These are phyloP conservation scores for Acer saccharum DNA, from an alignment of 345 rosid genomes.

Conservation along the genomic window DNA sequence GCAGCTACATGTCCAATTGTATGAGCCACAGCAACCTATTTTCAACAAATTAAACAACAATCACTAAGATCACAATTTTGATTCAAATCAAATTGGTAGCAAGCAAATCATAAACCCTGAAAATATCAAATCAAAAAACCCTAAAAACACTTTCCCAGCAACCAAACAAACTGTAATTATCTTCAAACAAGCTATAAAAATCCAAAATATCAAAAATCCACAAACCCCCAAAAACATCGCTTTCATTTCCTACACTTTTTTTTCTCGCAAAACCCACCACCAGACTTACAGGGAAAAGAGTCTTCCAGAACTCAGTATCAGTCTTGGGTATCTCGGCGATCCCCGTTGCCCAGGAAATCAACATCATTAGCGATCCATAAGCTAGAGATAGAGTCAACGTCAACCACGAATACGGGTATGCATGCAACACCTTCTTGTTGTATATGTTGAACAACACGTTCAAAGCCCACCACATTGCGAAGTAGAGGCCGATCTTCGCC, in stretches of 20 bases:
- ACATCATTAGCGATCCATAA: conserved; percentile 93
- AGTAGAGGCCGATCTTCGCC: conserved; percentile 81
- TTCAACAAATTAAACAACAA: conserved; percentile 13
- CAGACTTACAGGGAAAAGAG: conserved; percentile 83
- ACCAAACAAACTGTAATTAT: conserved; percentile 46
- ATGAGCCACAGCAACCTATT: conserved; percentile 97
- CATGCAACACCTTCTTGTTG: conserved; percentile 97
- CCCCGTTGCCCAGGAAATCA: conserved; percentile 88
- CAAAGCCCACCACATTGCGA: conserved; percentile 98
- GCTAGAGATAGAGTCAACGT: conserved; percentile 95
- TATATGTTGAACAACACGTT: conserved; percentile 95
- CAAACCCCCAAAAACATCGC: conserved; percentile 41
- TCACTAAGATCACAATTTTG: conserved; percentile 15
- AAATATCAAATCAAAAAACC: neutral
- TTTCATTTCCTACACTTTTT: conserved; percentile 30
- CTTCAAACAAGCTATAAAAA: neutral
- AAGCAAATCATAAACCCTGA: neutral
- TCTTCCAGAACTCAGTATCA: conserved; percentile 92
- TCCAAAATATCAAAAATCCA: conserved; percentile 27
- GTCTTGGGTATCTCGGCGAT: conserved; percentile 90
- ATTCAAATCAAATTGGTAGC: neutral
- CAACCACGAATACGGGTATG: conserved; percentile 94
- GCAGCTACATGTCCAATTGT: conserved; percentile 99
- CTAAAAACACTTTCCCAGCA: conserved; percentile 28
- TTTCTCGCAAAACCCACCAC: conserved; percentile 33